These are phyloP conservation scores for Starmerella bombicola DNA, from an alignment of 805 yeast genomes.

Conservation along the genomic window DNA sequence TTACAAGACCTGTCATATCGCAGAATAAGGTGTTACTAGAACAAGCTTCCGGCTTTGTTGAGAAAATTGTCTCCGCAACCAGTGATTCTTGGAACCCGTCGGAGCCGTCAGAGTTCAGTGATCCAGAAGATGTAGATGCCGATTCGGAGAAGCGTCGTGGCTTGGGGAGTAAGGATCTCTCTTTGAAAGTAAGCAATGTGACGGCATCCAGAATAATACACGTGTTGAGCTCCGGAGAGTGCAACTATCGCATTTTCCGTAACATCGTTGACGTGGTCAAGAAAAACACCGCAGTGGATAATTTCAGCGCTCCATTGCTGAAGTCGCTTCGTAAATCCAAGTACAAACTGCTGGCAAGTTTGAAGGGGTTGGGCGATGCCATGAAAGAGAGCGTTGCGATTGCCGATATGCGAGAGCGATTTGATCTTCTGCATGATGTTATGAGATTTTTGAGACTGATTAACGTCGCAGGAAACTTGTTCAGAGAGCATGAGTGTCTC, in stretches of 20 bases:
- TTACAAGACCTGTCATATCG: neutral
- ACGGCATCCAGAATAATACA: neutral
- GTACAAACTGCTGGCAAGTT: neutral
- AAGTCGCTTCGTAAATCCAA: slow-evolving; percentile 5
- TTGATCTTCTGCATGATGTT: neutral
- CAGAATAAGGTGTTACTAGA: neutral
- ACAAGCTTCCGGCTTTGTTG: slow-evolving; percentile 2
- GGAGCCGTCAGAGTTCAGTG: neutral
- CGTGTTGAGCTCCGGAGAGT: slow-evolving; percentile 8
- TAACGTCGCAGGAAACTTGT: neutral
- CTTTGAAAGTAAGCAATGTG: neutral
- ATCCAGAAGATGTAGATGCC: neutral
- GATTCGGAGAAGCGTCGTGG: neutral
- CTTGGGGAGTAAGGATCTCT: neutral
- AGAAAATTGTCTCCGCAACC: neutral
- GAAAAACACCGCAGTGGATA: slow-evolving; percentile 3
- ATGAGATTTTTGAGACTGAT: neutral
- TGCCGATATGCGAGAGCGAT: neutral
- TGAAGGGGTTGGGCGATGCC: neutral
- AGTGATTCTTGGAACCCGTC: neutral
- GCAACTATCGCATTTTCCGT: slow-evolving; percentile 9
- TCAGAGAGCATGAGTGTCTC: neutral
- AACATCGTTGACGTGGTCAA: slow-evolving; percentile 4
- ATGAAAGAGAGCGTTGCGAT: neutral
- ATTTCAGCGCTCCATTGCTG: neutral